Conservation (phyloP, 1,284 basidiomycete genomes). For the Heterobasidion parviporum region DNA sequence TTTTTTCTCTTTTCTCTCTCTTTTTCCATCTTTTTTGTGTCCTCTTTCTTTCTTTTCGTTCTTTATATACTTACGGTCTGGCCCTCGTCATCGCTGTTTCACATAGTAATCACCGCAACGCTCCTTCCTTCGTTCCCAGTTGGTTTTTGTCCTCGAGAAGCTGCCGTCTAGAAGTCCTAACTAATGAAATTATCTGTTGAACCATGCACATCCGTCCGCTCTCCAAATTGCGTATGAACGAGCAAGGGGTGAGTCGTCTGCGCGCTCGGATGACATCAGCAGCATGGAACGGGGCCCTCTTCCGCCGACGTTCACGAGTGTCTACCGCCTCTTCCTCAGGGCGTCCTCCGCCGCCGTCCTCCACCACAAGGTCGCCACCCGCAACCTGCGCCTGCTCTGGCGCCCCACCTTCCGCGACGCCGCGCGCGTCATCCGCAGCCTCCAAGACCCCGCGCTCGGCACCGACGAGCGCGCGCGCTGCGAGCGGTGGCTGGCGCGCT, state of each 20-base stretch:
- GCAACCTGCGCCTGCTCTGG: slow-evolving; percentile 40
- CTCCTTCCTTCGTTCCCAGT: not conserved
- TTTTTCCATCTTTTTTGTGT: not conserved
- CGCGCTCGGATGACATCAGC: too few species aligned
- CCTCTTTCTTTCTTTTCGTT: not conserved
- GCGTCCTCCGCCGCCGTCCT: slow-evolving; percentile 55
- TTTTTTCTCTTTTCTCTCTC: not conserved
- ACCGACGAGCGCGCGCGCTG: slow-evolving; percentile 21
- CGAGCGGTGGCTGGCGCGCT: slow-evolving; percentile 36
- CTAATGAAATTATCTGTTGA: not conserved
- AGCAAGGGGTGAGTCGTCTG: too few species aligned
- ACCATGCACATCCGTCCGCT: too few species aligned
- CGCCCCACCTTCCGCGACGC: slow-evolving; percentile 50
- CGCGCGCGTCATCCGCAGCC: slow-evolving; percentile 29
- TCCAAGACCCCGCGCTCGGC: slow-evolving; percentile 24
- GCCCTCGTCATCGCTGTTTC: not conserved
- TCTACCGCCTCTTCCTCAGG: slow-evolving; percentile 58
- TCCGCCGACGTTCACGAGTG: slow-evolving; percentile 44
- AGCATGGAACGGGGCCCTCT: slow-evolving; percentile 16
- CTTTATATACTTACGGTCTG: not conserved
- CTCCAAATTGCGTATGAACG: not conserved
- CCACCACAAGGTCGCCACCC: slow-evolving; percentile 35
- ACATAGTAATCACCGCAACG: slow-evolving; percentile 1
- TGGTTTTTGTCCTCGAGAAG: not conserved
- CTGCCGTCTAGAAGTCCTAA: not conserved